These are phyloP conservation scores for Drechslera avenae DNA, from an alignment of 2,329 filamentous ascomycete species.

Conservation along the genomic window DNA sequence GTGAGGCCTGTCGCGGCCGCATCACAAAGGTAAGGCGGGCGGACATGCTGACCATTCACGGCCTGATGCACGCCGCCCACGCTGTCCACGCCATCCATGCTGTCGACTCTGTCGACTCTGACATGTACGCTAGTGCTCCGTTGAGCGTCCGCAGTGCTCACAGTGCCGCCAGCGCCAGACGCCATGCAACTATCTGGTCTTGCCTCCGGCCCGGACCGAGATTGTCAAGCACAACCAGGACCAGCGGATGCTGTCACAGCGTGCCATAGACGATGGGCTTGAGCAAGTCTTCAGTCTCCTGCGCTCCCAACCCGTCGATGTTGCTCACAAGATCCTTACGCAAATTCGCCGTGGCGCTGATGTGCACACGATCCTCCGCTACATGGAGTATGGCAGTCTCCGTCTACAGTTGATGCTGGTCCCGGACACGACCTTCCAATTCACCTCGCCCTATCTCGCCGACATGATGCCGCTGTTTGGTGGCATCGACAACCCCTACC, in stretches of 20 bases:
- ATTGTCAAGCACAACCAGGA: conserved; percentile 1
- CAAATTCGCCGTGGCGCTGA: neutral
- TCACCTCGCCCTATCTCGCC: conserved; percentile 3
- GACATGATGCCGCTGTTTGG: conserved; percentile 3
- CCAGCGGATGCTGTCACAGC: neutral
- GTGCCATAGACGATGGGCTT: neutral
- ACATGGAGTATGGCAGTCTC: conserved; percentile 8
- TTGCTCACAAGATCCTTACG: neutral
- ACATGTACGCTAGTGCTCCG: conserved; percentile 5
- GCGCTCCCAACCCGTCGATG: neutral
- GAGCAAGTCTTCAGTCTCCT: conserved; percentile 8
- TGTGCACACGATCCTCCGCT: neutral
- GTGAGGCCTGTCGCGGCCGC: conserved; percentile 8
- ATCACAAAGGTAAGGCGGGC: conserved; percentile 3
- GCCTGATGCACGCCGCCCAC: neutral
- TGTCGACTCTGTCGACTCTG: neutral
- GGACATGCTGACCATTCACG: neutral
- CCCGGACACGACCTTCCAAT: conserved; percentile 1
- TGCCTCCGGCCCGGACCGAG: conserved; percentile 1
- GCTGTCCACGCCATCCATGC: too few relatives aligned
- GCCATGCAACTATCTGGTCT: conserved; percentile 2
- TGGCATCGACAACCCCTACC: neutral
- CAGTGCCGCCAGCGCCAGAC: conserved; percentile 1
- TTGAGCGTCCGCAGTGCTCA: conserved; percentile 2
- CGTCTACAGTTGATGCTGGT: conserved; percentile 3